Evolutionary conservation across 2,329 filamentous ascomycete genomes (phyloP), one percentile per base, ranked within the genome.

Genomic region (Aspergillus eucalypticola): DNA sequence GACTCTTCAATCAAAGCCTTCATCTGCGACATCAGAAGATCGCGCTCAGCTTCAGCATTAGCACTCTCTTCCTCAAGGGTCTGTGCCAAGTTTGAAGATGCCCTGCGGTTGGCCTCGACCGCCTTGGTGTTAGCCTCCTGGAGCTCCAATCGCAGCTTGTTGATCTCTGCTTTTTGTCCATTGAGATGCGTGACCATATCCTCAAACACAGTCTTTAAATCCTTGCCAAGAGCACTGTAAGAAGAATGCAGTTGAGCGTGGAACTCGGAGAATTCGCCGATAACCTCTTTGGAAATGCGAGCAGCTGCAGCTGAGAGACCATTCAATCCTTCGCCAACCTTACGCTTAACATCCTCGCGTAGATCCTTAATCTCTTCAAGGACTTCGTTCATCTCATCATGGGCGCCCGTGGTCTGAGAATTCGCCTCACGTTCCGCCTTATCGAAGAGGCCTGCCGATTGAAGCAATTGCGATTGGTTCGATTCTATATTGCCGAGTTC

Each of bases 291-390:
- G 0, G 92, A 92, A 63, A 98, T 97, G 58, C 90, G 88, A 76
- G 94, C 91, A 1, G 94, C 92, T 8, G 93, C 92, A 10, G 84
- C 84, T 2, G 92, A 92, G 21, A 98, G 86, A 25, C 91, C 88
- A 69, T 91, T 88, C 46, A 98, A 81, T 8, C 93, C 94, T 70
- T 92, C 88, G 2, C 91, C 91, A 51, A 98, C 91, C 63, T 90
- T 89, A 52, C 85, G 82, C 80, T 97, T 97, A 54, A 98, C 91
- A 56, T 91, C 88, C 73, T 96, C 90, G 21, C 94, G 87, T 23
- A 98, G 83, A n/a, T 86, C 87, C 73, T 93, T 93, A 73, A 98
- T 96, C 73, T 96, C 94, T 69, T 95, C 91, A 8, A 99, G 82
- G 1, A 96, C 89, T n/a, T 86, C 82, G 68, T 97, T 93, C 90